Evolutionary conservation across 2,329 filamentous ascomycete species (phyloP), one percentile per base, ranked within the genome.

Genomic region (Myriosclerotinia duriaeana): DNA sequence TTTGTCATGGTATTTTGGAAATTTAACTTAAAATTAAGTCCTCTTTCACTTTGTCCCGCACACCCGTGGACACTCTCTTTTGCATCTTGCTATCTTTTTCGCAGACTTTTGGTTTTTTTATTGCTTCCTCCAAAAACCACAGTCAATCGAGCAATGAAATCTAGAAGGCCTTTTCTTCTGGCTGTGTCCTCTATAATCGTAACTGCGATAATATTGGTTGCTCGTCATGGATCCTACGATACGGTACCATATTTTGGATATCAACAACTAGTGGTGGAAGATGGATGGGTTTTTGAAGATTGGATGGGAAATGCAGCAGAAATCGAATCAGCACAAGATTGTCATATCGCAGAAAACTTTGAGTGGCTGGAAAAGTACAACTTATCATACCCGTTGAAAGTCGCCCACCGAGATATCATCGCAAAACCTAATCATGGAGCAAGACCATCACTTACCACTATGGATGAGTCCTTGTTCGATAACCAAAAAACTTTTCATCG

Each of bases 341-440:
- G 61, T 38, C 40, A 56, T 64, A 30, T 46, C 9, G 36, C 22
- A 22, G 64, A 63, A 40, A 50, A 26, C 2, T 22, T 63, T 7
- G 40, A 48, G 40, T 66, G 64, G 64, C 40, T 66, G 40, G 58
- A 38, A 17, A 66, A 36, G 30, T 75, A 75, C 53, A 68, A 74
- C 17, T 71, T 76, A 66, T 68, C 71, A 7, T 74, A 72, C 60
- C 72, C 73, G 2, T 70, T 75, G 36, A 66, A 71, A 58, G 75
- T 75, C 69, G 70, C 71, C 30, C 73, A 72, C 1, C 70, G 74
- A 63, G 72, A 75, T 54, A 75, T 75, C 36, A 54, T 73, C 59
- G 68, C 70, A 3, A 66, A 56, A 26, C 70, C 72, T 20, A 58
- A 40, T 53, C 38, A 63, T 66, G 56, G 64, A 26, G 38, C 52